These are phyloP conservation scores for Pseudofabraea citricarpa DNA, from an alignment of 2,329 filamentous ascomycete genomes.

Conservation along the genomic window DNA sequence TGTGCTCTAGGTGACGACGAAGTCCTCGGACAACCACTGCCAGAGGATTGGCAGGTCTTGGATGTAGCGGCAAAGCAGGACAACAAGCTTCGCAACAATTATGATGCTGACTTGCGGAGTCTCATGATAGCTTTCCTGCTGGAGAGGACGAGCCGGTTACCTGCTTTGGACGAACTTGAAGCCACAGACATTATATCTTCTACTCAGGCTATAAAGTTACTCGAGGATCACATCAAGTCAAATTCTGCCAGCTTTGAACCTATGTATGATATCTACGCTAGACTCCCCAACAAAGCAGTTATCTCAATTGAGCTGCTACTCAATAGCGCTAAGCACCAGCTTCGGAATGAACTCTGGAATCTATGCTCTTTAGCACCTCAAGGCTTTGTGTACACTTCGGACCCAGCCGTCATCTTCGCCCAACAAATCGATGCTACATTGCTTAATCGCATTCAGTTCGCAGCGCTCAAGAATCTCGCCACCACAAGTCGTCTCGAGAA, in stretches of 20 bases:
- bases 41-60: conserved; percentile 8
- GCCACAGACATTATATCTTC: background rate
- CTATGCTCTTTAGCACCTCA: conserved; percentile 19
- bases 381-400: conserved; percentile 23
- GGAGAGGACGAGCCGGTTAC: conserved; percentile 5
- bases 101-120: conserved; percentile 14
- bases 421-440: conserved; percentile 13
- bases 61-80: conserved; percentile 14
- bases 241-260: background rate
- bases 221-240: conserved; percentile 8
- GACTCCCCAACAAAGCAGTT: conserved; percentile 5
- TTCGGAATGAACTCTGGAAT: conserved; percentile 20
- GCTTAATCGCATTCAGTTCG: conserved; percentile 17
- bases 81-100: conserved; percentile 6
- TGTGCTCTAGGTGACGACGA: conserved; percentile 10
- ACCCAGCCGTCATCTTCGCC: conserved; percentile 23
- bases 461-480: conserved; percentile 16
- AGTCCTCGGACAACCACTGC: conserved; percentile 10
- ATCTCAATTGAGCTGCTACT: conserved; percentile 21
- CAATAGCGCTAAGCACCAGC: conserved; percentile 18
- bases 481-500: conserved; percentile 13
- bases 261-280: conserved; percentile 9
- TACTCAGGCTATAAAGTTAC: conserved; percentile 6
- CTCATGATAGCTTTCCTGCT: conserved; percentile 21
- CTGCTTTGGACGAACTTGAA: conserved; percentile 7